Evolutionary conservation across 2,329 filamentous ascomycete genomes (phyloP), one percentile per base, ranked within the genome.

Genomic region (Graphilbum fragrans): DNA sequence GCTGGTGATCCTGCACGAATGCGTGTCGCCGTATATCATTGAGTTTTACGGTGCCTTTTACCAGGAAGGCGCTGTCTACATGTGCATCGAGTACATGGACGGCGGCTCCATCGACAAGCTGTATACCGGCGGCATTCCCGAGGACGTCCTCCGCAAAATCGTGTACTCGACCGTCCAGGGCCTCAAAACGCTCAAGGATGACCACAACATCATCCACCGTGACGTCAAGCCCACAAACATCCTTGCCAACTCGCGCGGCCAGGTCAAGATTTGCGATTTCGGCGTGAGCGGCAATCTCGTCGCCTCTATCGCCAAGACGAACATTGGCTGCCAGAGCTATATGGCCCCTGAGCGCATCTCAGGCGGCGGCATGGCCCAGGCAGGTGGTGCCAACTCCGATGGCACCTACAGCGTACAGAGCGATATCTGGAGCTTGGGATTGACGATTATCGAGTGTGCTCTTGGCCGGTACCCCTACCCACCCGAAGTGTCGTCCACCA

Each of bases 171-270:
- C 92, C 1, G 78, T 92, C 7, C 85, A 88, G 72, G 92, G 92
- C 1, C 69, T 98, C 47, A 96, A 94, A 65, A 80, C 81, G 18
- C 65, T 98, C 46, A 98, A 98, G 60, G 92, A 98, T 47, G 87
- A 95, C 47, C 92, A 98, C 67, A 96, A 94, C 63, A 98, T 98
- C 61, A 98, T 98, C 50, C 92, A 98, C 58, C 82, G 92, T 49
- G 92, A 98, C 56, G 92, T 98, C 49, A 98, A 98, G 61, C 92
- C 92, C 2, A 98, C 92, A n/a, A 98, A 98, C 54, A 95, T 98
- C 45, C 70, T 98, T 2, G 78, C 86, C 59, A 98, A 96, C 61
- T 84, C 81, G 2, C 74, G 74, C 34, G 92, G 92, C 1, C 87
- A 95, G 56, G 73, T 96, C 67, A 98, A 98, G 64, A 94, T 98